phyloP scores from a whole-genome alignment of 139 green algal species.

The Chlamydomonas incerta region DNA sequence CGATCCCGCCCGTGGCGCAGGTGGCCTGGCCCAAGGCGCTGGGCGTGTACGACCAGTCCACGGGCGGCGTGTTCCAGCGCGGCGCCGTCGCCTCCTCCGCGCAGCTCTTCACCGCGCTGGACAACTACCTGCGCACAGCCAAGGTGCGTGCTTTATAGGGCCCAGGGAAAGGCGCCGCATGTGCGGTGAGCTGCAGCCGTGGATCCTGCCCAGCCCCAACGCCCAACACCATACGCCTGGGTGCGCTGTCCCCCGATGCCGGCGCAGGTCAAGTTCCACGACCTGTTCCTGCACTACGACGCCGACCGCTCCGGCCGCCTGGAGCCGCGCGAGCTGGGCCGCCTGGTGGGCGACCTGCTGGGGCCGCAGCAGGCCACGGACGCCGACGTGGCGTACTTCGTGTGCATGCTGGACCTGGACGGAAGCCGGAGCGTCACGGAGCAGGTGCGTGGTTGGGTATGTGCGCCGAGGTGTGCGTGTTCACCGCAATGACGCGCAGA shows the following conservation, averaged over 20 bases:
- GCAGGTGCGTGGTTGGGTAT: background rate
- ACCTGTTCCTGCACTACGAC: conserved; percentile 59
- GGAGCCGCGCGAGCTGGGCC: conserved; percentile 51
- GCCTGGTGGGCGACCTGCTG: conserved; percentile 47
- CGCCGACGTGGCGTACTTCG: conserved; percentile 43
- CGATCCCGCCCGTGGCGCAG: background rate
- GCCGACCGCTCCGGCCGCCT: conserved; percentile 51
- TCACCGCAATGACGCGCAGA: no score
- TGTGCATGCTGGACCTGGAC: conserved; percentile 55
- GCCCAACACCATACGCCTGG: no score
- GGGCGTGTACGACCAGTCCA: conserved; percentile 8
- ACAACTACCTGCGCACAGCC: conserved; percentile 43
- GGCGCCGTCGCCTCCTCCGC: background rate
- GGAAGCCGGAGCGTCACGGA: conserved; percentile 38
- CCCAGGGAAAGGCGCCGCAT: no score
- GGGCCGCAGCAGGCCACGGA: background rate
- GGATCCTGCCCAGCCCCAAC: no score
- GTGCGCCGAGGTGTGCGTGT: no score
- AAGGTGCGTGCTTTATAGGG: background rate
- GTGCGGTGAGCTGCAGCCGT: no score
- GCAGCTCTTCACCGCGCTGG: conserved; percentile 58
- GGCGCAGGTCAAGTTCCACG: conserved; percentile 45
- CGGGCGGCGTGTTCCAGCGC: background rate
- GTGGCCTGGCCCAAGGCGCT: conserved; percentile 3
- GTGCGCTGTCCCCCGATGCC: no score